Conservation (phyloP, 495 filamentous ascomycete genomes). For the Friedmanniomyces endolithicus region DNA sequence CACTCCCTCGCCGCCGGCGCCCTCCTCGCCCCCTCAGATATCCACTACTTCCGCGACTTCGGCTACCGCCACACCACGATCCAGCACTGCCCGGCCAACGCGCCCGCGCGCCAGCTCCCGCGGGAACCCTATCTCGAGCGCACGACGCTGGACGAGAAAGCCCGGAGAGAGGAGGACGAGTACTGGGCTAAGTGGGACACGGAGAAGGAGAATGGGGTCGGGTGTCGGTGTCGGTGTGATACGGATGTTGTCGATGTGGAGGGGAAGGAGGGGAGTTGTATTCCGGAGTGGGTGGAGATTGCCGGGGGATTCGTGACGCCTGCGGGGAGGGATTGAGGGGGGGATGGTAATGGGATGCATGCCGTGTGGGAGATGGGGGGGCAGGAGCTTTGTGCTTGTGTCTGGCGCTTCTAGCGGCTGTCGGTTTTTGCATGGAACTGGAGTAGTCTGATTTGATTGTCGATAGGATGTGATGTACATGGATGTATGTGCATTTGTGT, state of each 20-base stretch:
- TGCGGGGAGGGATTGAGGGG: slow-evolving; percentile 3
- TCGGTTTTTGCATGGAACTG: neutral
- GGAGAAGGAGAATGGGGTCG: slow-evolving; percentile 90
- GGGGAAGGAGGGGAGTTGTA: slow-evolving; percentile 88
- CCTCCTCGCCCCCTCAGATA: slow-evolving; percentile 67
- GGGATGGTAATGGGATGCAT: neutral
- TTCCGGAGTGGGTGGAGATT: slow-evolving; percentile 94
- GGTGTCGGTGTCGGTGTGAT: slow-evolving; percentile 92
- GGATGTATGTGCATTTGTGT: no score
- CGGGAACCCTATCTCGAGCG: slow-evolving; percentile 71
- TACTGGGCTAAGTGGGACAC: slow-evolving; percentile 87
- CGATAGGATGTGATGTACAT: neutral
- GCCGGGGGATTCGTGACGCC: slow-evolving; percentile 58
- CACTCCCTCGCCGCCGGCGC: slow-evolving; percentile 93
- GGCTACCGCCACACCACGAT: slow-evolving; percentile 98
- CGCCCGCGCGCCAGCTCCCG: slow-evolving; percentile 75
- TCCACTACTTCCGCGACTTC: slow-evolving; percentile 99
- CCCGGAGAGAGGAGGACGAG: slow-evolving; percentile 83
- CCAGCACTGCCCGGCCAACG: slow-evolving; percentile 96
- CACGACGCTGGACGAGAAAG: slow-evolving; percentile 74
- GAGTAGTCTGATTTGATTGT: neutral
- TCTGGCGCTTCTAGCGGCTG: neutral
- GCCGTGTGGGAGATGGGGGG: neutral
- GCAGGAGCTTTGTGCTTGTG: neutral
- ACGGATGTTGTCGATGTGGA: slow-evolving; percentile 98